A percentile compares a stretch with the other conserved stretches of the same genome.
These are phyloP conservation scores for Candida glucosophila DNA, from an alignment of 1,139 yeast genomes.

Conservation along the genomic window DNA sequence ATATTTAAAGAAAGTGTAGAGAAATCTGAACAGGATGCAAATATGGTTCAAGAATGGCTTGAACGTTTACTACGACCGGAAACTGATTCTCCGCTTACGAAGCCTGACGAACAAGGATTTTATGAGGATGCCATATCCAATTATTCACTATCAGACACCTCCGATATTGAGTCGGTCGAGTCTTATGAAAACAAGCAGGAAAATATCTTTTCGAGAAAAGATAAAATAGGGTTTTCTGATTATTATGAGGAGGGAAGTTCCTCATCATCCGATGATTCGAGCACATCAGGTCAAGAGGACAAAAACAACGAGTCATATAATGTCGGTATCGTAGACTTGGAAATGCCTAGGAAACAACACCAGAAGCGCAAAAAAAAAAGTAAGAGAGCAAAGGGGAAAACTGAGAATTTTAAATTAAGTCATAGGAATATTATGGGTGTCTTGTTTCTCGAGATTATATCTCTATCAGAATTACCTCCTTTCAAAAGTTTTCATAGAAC, in stretches of 20 bases:
- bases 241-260: background rate
- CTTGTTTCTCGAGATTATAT: constrained; percentile 63
- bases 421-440: constrained; percentile 57
- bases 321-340: background rate
- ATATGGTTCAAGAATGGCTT: constrained; percentile 20
- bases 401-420: constrained; percentile 20
- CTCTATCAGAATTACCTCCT: constrained; percentile 68
- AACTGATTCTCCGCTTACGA: constrained; percentile 13
- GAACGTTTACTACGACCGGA: constrained; percentile 23
- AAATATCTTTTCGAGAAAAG: too few relatives aligned
- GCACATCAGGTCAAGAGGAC: background rate
- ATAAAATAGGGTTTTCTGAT: too few relatives aligned
- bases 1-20: too few relatives aligned
- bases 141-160: constrained; percentile 12
- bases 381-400: constrained; percentile 1
- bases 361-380: constrained; percentile 1
- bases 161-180: constrained; percentile 21
- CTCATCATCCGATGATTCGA: background rate
- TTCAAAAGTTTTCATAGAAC: constrained; percentile 52
- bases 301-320: background rate
- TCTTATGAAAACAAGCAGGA: too few relatives aligned
- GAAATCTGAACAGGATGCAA: too few relatives aligned
- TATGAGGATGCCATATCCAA: constrained; percentile 20
- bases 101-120: constrained; percentile 36
- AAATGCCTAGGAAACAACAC: background rate